Conservation (phyloP, 192 early-diverging fungal species). For the Glomus cerebriforme region DNA sequence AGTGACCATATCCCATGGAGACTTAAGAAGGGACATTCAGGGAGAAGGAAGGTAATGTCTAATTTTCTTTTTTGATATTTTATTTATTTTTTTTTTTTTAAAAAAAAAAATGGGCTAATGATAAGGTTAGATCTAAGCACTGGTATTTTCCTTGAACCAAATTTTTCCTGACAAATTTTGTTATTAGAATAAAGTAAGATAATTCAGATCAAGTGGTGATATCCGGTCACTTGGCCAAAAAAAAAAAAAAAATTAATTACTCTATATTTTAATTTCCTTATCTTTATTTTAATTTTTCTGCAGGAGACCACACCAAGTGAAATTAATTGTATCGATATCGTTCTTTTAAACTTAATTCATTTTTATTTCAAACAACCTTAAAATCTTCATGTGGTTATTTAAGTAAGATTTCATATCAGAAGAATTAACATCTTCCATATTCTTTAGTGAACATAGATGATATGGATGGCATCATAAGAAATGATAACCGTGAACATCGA, state of each 20-base stretch:
- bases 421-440: not conserved
- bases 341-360: not conserved
- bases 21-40: not conserved
- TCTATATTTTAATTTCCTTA: not conserved
- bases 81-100: not conserved
- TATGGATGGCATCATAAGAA: constrained; percentile 52
- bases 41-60: constrained; percentile 15
- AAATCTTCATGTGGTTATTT: not conserved
- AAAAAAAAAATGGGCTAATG: no score
- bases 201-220: not conserved
- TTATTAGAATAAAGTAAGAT: not conserved
- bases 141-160: not conserved
- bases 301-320: not conserved
- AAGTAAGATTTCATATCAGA: no score
- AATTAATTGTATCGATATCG: not conserved
- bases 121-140: not conserved
- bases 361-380: not conserved
- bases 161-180: not conserved
- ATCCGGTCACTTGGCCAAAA: not conserved
- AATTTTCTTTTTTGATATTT: not conserved
- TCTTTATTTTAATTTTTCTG: not conserved
- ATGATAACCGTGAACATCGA: constrained; percentile 31
- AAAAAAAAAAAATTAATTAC: not conserved
- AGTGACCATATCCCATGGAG: not conserved
- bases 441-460: constrained; percentile 41